Base-by-base conservation (phyloP, 2,329 filamentous ascomycete genomes). In the Colletotrichum musicola region DNA sequence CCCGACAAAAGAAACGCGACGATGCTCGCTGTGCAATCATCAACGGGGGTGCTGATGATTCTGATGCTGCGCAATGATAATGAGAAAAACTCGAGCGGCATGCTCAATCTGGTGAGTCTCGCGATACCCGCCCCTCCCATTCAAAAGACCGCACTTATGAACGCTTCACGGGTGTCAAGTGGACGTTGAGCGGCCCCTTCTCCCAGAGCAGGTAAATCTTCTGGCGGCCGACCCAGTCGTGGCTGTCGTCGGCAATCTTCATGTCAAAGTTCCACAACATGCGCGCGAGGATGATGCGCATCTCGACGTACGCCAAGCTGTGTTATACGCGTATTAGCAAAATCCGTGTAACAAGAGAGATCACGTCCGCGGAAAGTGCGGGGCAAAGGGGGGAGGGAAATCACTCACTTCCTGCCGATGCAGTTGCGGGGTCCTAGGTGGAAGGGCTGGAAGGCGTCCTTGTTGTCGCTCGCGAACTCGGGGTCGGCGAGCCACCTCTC, bases 381-480 rank as follows among this genome's bases (percentile, higher is more conserved):
- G 7, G 9, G 6, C 30, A 35, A 2, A 35, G 12, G 30, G 30
- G 7, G 30, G 1, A 10, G 30, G 30, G 6, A 35, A 12, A 14
- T 4, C 2, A 77, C 82, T 74, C 76, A 84, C 82, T 86, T 85
- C 68, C 78, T 78, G 1, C 85, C 85, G 30, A 87, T 78, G 68
- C 85, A 87, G 54, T 85, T 84, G 1, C 85, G 76, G 6, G 85
- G 81, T 0, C 85, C 84, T 2, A 83, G 42, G 4, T 81, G 80
- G 70, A 88, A 86, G 1, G 85, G 82, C 71, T 86, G 82, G 63
- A 84, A 77, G 1, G 79, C 80, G 0, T 82, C 81, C 44, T 63
- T 71, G 14, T 71, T 64, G 60, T 79, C 77, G 20, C 65, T 65
- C 1, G 54, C 71, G 30, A 72, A 76, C 1, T 51, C 56, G 0